Conservation (phyloP, 257 asterid genomes). For the Coffea canephora region DNA sequence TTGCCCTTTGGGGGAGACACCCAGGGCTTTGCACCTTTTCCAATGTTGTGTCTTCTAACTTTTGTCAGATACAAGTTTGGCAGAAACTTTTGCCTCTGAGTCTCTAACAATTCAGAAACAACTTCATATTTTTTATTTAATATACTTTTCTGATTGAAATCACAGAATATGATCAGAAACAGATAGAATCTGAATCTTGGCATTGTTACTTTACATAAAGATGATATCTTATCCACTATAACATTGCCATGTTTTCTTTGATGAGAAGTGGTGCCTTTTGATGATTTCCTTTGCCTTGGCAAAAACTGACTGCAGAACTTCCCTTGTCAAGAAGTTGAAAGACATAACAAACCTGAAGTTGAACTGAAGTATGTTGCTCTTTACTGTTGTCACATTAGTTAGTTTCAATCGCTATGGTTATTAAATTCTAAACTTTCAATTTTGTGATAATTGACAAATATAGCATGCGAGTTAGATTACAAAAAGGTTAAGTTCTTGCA, state of each 20-base stretch:
- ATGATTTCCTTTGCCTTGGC: constrained; percentile 8
- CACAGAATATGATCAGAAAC: too few species aligned
- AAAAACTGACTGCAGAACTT: constrained; percentile 69
- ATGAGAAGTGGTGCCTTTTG: neutral
- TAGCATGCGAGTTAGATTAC: too few species aligned
- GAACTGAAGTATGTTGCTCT: too few species aligned
- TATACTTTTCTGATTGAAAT: neutral
- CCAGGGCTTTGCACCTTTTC: too few species aligned
- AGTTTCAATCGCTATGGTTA: too few species aligned
- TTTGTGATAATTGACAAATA: too few species aligned
- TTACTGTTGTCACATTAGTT: too few species aligned
- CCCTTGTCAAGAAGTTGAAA: constrained; percentile 83
- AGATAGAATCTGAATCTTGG: neutral
- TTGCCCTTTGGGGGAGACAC: too few species aligned
- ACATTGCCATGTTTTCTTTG: neutral
- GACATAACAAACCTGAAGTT: too few species aligned
- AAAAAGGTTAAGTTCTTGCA: too few species aligned
- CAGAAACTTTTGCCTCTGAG: neutral
- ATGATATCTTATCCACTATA: neutral
- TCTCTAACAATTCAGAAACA: neutral
- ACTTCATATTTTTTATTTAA: too few species aligned
- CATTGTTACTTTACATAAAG: neutral
- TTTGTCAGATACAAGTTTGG: neutral
- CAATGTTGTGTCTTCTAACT: neutral
- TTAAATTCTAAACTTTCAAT: too few species aligned